Evolutionary conservation across 768 basidiomycete species (phyloP).

Genomic region (Lentinula aciculospora): DNA sequence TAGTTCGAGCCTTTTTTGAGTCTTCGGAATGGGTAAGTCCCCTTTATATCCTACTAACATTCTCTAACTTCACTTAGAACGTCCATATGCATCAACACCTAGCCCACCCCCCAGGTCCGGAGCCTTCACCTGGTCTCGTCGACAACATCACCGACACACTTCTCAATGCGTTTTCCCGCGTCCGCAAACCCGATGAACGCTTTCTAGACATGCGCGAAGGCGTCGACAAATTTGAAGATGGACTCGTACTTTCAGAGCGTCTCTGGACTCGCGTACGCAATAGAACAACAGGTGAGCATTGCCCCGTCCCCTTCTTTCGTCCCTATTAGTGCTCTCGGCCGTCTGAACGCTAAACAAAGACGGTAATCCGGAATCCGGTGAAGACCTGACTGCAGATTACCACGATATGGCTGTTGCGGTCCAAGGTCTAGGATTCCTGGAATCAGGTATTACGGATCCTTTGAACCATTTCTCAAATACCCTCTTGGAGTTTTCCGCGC

Average conservation of each 20-base stretch:
- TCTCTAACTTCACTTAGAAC: conserved; percentile 45
- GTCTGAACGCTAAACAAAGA: conserved; percentile 83
- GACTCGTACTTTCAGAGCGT: conserved; percentile 75
- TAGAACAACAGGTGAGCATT: conserved; percentile 79
- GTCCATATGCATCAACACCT: conserved; percentile 97
- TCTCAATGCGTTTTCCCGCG: conserved; percentile 91
- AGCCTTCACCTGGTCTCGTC: conserved; percentile 72
- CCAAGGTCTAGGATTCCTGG: conserved; percentile 95
- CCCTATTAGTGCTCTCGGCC: conserved; percentile 28
- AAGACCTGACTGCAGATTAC: conserved; percentile 97
- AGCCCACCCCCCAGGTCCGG: conserved; percentile 87
- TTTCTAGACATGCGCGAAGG: conserved; percentile 89
- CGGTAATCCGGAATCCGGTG: conserved; percentile 70
- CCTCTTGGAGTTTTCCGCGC: conserved; percentile 88
- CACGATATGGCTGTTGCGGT: conserved; percentile 95
- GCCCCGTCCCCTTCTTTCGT: conserved; percentile 14
- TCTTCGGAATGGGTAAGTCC: conserved; percentile 94
- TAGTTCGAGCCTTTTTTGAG: conserved; percentile 92
- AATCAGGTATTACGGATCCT: conserved; percentile 97
- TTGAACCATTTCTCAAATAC: conserved; percentile 96
- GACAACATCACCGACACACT: conserved; percentile 96
- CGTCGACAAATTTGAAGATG: conserved; percentile 96
- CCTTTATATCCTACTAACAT: background rate
- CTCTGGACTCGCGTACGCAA: conserved; percentile 73
- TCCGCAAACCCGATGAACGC: conserved; percentile 95